phyloP scores from a whole-genome alignment of 768 basidiomycete species.

The Cyclocybe cylindracea region DNA sequence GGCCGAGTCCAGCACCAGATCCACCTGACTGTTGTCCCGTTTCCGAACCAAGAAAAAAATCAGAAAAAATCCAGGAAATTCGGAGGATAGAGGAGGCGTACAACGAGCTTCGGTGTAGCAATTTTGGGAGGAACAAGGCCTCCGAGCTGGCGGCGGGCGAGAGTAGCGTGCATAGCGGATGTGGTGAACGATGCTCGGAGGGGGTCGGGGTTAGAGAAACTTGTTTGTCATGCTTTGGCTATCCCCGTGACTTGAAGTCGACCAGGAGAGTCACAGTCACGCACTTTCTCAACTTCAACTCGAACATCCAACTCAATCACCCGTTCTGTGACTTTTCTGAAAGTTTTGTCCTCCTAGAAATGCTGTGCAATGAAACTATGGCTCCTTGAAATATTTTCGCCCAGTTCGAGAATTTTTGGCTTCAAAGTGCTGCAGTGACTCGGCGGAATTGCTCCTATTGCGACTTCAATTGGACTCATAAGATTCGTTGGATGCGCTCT shows the following conservation, averaged over 20 bases:
- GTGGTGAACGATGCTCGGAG: constrained; percentile 26
- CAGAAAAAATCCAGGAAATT: background rate
- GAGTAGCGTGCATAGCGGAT: constrained; percentile 74
- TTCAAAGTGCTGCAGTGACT: no score
- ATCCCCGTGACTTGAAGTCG: background rate
- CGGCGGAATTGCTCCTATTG: no score
- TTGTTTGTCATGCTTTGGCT: constrained; percentile 17
- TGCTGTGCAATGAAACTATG: no score
- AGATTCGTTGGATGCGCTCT: no score
- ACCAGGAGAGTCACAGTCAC: no score
- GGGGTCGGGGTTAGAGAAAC: constrained; percentile 22
- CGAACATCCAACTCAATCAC: no score
- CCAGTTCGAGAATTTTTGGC: no score
- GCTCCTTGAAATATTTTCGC: no score
- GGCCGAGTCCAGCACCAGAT: constrained; percentile 76
- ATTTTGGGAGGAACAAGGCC: constrained; percentile 94
- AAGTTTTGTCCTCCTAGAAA: no score
- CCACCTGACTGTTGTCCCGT: constrained; percentile 63
- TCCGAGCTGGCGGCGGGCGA: constrained; percentile 82
- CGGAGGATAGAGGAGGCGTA: constrained; percentile 36
- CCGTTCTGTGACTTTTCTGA: no score
- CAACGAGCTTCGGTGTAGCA: constrained; percentile 87
- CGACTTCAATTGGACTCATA: no score
- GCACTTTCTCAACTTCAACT: no score
- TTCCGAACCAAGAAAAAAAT: background rate